Base-by-base conservation (phyloP, 345 rosid genomes). In the Citrus sp. region DNA sequence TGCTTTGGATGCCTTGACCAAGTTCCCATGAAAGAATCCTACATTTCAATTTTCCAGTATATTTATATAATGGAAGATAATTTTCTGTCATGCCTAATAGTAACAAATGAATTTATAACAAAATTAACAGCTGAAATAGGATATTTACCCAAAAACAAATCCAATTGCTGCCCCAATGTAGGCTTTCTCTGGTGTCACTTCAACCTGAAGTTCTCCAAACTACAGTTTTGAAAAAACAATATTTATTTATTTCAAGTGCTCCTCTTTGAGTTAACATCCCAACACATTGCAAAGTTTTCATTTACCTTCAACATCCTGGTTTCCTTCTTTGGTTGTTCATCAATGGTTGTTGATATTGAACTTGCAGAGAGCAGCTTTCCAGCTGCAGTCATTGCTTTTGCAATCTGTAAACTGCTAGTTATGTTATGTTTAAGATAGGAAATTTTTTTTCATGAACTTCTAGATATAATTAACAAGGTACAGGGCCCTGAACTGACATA, bases 131-230 rank as follows among this genome's bases (percentile, higher is more conserved):
- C 66, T 32, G 38, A 66, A 68, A 64, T 72, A n/a, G 63, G 67
- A 69, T 49, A 84, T 71, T 82, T 92, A 92, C 98, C 97, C 98
- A 64, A 89, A 93, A 61, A 83, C 87, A 76, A 90, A 68, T 67
- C 88, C 89, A 59, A 95, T 89, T 12, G 81, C 87, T 70, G 96
- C 94, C 66, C 99, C 99, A 3, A 85, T 83, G 79, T 89, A 87
- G 62, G 98, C 98, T 82, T 88, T 91, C 79, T 81, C 83, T 9
- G 93, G 88, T 70, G 89, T 95, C 77, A 90, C 79, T 78, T 88
- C 94, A 77, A 95, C 90, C 80, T 95, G 98, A 82, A 93, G 98
- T 0, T 92, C 94, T 85, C 99, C 99, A 86, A 92, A 95, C 99
- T 95, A 85, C 85, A 87, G 37, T 75, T 22, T 34, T 34, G 55